A percentile compares a stretch with the other conserved stretches of the same genome.
Evolutionary conservation across 116 monocot species (phyloP).

Genomic region (Papilionanthe hybrid): DNA sequence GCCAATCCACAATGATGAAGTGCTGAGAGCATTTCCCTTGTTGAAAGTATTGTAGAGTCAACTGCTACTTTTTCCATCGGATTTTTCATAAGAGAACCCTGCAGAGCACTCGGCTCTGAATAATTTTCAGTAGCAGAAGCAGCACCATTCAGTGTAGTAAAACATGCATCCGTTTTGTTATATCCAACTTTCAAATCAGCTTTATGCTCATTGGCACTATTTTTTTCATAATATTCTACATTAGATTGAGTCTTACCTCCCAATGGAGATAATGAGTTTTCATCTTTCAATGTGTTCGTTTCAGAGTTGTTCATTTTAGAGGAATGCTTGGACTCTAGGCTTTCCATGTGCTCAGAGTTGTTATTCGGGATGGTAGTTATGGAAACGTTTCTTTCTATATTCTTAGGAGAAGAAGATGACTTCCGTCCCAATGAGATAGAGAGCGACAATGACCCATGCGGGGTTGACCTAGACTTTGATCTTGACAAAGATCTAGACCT

Average conservation of each 20-base stretch:
- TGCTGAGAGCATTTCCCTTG: conserved; percentile 36
- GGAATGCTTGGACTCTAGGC: conserved; percentile 5
- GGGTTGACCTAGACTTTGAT: conserved; percentile 23
- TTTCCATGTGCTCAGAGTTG: conserved; percentile 11
- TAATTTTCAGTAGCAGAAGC: conserved; percentile 19
- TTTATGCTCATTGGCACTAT: conserved; percentile 2
- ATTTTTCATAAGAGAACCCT: neutral
- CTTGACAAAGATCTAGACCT: conserved; percentile 37
- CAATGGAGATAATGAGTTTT: conserved; percentile 7
- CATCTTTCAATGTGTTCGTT: conserved; percentile 7
- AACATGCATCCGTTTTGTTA: conserved; percentile 12
- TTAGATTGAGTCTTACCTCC: conserved; percentile 14
- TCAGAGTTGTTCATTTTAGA: conserved; percentile 15
- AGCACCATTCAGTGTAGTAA: conserved; percentile 1
- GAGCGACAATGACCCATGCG: conserved; percentile 21
- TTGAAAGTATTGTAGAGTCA: conserved; percentile 26
- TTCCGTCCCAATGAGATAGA: conserved; percentile 42
- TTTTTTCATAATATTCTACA: conserved; percentile 4
- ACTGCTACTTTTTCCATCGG: neutral
- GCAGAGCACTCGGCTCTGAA: conserved; percentile 7
- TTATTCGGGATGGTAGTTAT: neutral
- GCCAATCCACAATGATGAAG: conserved; percentile 49
- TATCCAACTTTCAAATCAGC: neutral
- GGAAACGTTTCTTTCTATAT: conserved; percentile 12
- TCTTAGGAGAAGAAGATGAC: conserved; percentile 12